Percentiles rank a stretch among this genome's conserved stretches.
These are phyloP conservation scores for Beauveria medogensis DNA, from an alignment of 2,329 filamentous ascomycete species.

Conservation along the genomic window DNA sequence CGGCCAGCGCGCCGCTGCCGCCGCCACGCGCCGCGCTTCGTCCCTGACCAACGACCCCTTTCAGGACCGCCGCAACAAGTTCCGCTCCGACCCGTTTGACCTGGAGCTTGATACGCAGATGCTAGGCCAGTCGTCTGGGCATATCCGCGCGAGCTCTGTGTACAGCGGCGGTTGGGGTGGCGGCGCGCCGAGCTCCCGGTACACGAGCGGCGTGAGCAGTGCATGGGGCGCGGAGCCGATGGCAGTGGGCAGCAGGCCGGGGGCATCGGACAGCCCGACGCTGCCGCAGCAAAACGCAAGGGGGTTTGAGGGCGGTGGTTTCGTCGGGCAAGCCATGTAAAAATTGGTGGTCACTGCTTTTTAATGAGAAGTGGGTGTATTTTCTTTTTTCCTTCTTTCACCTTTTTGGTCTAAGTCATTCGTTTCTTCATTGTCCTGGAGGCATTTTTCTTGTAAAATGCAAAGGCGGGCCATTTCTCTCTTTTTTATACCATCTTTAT, in stretches of 20 bases:
- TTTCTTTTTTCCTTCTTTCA: not conserved
- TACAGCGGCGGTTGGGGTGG: conserved; percentile 27
- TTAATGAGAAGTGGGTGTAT: not conserved
- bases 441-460: not conserved
- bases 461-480: not conserved
- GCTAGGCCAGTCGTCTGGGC: conserved; percentile 16
- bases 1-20: conserved; percentile 19
- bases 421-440: not conserved
- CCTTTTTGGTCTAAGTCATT: not conserved
- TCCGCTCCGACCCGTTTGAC: conserved; percentile 58
- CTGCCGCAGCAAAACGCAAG: not conserved
- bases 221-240: not conserved
- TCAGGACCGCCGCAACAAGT: conserved; percentile 43
- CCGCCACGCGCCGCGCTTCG: conserved; percentile 14
- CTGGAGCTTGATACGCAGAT: conserved; percentile 36
- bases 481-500: not conserved
- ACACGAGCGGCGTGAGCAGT: conserved; percentile 41
- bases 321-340: not conserved
- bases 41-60: conserved; percentile 33
- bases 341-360: too few relatives aligned
- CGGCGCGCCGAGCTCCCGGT: conserved; percentile 28
- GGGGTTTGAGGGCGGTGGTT: not conserved
- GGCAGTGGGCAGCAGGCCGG: not conserved
- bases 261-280: conserved; percentile 3
- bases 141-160: conserved; percentile 23